A percentile compares a stretch with the other conserved stretches of the same genome.
Evolutionary conservation across 2,329 filamentous ascomycete species (phyloP).

Genomic region (Colletotrichum euphorbiae): DNA sequence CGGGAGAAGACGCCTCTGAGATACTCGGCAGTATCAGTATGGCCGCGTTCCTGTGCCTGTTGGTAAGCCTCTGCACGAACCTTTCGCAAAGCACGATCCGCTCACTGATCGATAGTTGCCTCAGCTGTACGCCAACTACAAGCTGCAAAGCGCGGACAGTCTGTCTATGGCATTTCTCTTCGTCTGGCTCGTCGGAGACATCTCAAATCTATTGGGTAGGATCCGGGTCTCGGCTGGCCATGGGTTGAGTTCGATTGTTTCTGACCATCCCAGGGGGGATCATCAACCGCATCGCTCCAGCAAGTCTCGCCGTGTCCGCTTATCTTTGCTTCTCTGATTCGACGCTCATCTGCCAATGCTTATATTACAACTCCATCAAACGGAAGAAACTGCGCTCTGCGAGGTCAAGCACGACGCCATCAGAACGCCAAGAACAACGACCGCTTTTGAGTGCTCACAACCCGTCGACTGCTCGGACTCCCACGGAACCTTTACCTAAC

Average conservation of each 20-base stretch:
- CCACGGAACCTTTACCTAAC: too few relatives aligned
- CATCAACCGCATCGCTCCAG: slow-evolving; percentile 27
- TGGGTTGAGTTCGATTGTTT: not conserved
- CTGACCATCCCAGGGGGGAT: not conserved
- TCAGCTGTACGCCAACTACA: slow-evolving; percentile 26
- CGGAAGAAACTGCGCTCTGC: not conserved
- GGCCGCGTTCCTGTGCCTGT: slow-evolving; percentile 33
- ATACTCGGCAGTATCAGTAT: slow-evolving; percentile 34
- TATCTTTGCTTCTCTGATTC: slow-evolving; percentile 31
- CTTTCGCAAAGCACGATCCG: too few relatives aligned
- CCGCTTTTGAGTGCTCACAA: too few relatives aligned
- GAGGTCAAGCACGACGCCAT: not conserved
- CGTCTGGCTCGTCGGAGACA: slow-evolving; percentile 22
- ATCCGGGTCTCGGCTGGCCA: not conserved
- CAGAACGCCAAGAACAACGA: too few relatives aligned
- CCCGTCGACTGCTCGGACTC: too few relatives aligned
- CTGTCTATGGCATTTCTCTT: slow-evolving; percentile 32
- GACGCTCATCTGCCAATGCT: slow-evolving; percentile 30
- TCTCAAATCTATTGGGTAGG: slow-evolving; percentile 24
- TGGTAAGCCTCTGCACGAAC: not conserved
- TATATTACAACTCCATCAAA: slow-evolving; percentile 19
- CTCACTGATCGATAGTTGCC: slow-evolving; percentile 9
- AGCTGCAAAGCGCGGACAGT: slow-evolving; percentile 26
- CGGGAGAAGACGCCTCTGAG: slow-evolving; percentile 19
- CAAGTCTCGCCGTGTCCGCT: slow-evolving; percentile 16